Evolutionary conservation across 2,329 filamentous ascomycete species (phyloP).

Genomic region (Colletotrichum phormii): DNA sequence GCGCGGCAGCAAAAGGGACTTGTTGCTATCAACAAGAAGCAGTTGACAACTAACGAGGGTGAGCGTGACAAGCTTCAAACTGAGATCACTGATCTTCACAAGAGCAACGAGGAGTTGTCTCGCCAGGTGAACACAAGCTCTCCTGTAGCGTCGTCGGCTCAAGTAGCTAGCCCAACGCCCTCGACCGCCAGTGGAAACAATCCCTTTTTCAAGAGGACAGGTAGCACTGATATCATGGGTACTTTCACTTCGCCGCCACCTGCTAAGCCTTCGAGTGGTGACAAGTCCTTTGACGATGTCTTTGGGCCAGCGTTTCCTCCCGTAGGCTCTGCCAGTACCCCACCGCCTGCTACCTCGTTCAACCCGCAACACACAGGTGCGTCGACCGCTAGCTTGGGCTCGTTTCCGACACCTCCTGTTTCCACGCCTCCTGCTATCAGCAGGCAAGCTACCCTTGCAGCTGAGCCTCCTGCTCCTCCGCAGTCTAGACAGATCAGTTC

Average conservation of each 20-base stretch:
- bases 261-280: conserved; percentile 60
- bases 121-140: conserved; percentile 65
- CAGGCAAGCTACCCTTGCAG: conserved; percentile 69
- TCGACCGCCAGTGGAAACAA: conserved; percentile 85
- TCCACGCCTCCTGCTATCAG: conserved; percentile 69
- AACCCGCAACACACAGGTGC: conserved; percentile 69
- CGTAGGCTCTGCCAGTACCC: conserved; percentile 54
- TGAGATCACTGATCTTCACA: conserved; percentile 78
- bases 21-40: conserved; percentile 98
- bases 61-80: conserved; percentile 89
- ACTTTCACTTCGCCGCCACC: conserved; percentile 61
- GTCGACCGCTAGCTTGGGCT: conserved; percentile 64
- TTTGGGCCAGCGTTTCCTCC: conserved; percentile 77
- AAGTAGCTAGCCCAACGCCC: conserved; percentile 76
- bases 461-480: conserved; percentile 71
- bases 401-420: conserved; percentile 65
- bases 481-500: conserved; percentile 84
- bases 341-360: conserved; percentile 69
- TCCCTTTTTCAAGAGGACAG: conserved; percentile 87
- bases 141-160: conserved; percentile 57
- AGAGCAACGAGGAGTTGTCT: conserved; percentile 69
- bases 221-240: conserved; percentile 70
- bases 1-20: conserved; percentile 95
- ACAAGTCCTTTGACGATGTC: conserved; percentile 85
- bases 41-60: conserved; percentile 87